phyloP scores from a whole-genome alignment of 192 early-diverging fungal species.

The Backusella liffmaniae region DNA sequence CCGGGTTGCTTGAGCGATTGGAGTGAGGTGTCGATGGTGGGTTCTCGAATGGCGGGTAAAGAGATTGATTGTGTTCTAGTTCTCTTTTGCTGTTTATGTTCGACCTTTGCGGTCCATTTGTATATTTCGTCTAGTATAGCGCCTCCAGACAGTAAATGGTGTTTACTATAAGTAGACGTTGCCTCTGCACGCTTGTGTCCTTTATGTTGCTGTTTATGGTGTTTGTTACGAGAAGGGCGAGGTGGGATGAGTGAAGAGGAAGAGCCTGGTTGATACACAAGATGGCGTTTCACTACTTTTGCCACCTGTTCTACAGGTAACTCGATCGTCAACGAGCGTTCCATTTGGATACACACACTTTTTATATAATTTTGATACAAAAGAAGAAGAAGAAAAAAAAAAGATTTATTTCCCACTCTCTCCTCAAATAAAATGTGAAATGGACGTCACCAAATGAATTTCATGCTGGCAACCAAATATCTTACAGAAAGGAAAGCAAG shows the following conservation, averaged over 20 bases:
- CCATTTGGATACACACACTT: conserved; percentile 11
- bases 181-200: conserved; percentile 28
- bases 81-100: conserved; percentile 39
- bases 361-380: neutral
- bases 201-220: conserved; percentile 3
- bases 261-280: conserved; percentile 58
- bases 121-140: conserved; percentile 86
- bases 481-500: too few relatives aligned
- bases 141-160: conserved; percentile 64
- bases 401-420: neutral
- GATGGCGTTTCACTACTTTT: conserved; percentile 67
- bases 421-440: neutral
- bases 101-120: conserved; percentile 79
- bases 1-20: conserved; percentile 70
- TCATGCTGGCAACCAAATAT: conserved; percentile 1
- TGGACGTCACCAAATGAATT: conserved; percentile 1
- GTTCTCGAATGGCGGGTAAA: conserved; percentile 19
- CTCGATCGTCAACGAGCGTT: conserved; percentile 34
- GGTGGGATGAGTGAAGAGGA: conserved; percentile 42
- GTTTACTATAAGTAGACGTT: conserved; percentile 31
- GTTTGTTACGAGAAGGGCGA: conserved; percentile 23
- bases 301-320: conserved; percentile 57
- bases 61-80: conserved; percentile 35
- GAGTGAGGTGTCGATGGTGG: neutral
- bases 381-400: neutral